phyloP scores from a whole-genome alignment of 805 yeast species.

The Dipodascopsis uninucleata region DNA sequence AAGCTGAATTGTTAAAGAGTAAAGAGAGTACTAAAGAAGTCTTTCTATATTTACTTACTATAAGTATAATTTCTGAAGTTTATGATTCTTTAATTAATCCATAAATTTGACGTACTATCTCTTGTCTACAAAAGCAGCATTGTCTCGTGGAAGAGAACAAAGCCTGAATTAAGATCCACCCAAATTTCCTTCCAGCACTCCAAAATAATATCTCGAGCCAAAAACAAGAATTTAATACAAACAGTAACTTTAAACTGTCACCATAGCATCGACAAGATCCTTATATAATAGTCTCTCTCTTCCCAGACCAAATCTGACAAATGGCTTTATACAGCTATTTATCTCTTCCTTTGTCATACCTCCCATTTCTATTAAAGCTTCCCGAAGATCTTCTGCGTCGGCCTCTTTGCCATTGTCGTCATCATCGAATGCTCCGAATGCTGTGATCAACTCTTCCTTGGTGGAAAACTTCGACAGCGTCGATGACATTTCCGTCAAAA shows the following conservation, averaged over 20 bases:
- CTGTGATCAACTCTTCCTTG: conserved; percentile 51
- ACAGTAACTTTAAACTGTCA: conserved; percentile 29
- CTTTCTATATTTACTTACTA: no score
- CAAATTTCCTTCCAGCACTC: no score
- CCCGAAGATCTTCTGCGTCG: conserved; percentile 48
- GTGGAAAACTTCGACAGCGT: conserved; percentile 52
- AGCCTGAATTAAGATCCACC: no score
- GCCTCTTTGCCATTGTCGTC: conserved; percentile 43
- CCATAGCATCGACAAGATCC: conserved; percentile 57
- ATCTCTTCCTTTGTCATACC: conserved; percentile 46
- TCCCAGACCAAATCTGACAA: conserved; percentile 55
- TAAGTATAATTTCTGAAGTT: no score
- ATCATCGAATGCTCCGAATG: conserved; percentile 53
- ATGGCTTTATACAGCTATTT: conserved; percentile 51
- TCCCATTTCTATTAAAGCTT: conserved; percentile 45
- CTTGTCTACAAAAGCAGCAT: no score
- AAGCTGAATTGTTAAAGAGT: no score
- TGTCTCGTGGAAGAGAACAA: no score
- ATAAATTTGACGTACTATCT: no score
- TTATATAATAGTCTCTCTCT: conserved; percentile 56
- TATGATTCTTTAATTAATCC: no score
- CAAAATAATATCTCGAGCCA: no score
- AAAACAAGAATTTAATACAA: no score
- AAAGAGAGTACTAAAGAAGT: no score
- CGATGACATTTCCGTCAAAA: conserved; percentile 57